Evolutionary conservation across 2,329 filamentous ascomycete species (phyloP), one percentile per base, ranked within the genome.

Genomic region (Hirsutella thompsonii): DNA sequence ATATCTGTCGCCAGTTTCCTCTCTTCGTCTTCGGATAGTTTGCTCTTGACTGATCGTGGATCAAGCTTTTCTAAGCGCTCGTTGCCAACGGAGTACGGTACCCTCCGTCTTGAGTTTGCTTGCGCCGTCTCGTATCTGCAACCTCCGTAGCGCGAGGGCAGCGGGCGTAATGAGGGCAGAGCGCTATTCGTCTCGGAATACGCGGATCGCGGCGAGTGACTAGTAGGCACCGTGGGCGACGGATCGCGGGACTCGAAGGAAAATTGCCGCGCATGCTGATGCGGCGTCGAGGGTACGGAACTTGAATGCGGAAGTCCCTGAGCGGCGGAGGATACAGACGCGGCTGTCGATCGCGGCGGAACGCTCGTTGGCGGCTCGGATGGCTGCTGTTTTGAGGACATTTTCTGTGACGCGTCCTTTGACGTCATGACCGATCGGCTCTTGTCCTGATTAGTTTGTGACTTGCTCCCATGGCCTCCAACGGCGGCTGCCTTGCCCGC

Each of bases 61-160:
- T 84, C 79, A 40, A 82, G 70, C 55, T 76, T 80, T 43, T 85
- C 81, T 38, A 96, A 64, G 48, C 76, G 71, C 48, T 94, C 83
- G 46, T 79, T 79, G n/a, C 89, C 89, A 43, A 92, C 73, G 49
- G 79, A 88, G 65, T 98, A 98, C 18, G 87, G 86, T 72, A 98
- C 93, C 53, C 92, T 76, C 58, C 92, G 74, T 52, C 86, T 80
- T 39, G 83, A 83, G 57, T 83, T 80, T 20, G 86, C 80, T 58
- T 88, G 77, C 19, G 82, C 83, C 11, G 86, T 93, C 67, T 98
- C 92, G 63, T 84, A 95, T 56, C 82, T 85, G 67, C 92, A 98
- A 52, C 77, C 72, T 44, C 74, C 68, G 48, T 67, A 58, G 21
- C 68, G 68, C 9, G 72, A 70, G 20, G 78, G 77, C 18, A 80